Evolutionary conservation across 2,329 filamentous ascomycete species (phyloP).

Genomic region (Pseudogymnoascus verrucosus): DNA sequence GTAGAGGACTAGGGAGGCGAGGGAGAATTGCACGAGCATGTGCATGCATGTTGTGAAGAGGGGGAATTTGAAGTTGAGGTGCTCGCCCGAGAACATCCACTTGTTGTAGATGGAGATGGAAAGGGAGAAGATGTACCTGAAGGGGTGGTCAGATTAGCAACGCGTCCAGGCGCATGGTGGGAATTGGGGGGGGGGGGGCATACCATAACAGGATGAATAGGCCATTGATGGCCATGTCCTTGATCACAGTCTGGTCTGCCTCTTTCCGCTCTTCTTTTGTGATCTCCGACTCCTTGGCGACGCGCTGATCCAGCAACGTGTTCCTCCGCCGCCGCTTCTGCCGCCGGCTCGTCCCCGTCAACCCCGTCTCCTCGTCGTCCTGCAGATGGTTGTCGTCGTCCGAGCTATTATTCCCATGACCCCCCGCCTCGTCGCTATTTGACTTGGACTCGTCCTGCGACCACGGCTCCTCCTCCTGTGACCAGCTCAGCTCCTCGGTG

Average conservation of each 20-base stretch:
- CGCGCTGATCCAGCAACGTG: constrained; percentile 60
- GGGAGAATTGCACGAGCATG: constrained; percentile 87
- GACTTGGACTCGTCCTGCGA: constrained; percentile 23
- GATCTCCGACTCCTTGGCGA: constrained; percentile 51
- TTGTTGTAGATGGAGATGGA: constrained; percentile 98
- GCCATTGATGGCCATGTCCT: constrained; percentile 64
- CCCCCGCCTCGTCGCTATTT: constrained; percentile 46
- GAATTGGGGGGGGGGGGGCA: constrained; percentile 7
- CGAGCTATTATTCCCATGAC: constrained; percentile 50
- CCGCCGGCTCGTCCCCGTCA: constrained; percentile 65
- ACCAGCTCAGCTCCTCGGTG: constrained; percentile 1
- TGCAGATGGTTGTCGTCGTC: constrained; percentile 57
- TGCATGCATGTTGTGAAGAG: constrained; percentile 92
- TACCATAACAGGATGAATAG: constrained; percentile 81
- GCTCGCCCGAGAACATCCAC: constrained; percentile 92
- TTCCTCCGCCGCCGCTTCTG: constrained; percentile 61
- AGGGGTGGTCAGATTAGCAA: neutral
- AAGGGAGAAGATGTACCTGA: constrained; percentile 71
- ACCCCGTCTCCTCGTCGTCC: constrained; percentile 83
- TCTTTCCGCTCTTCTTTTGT: constrained; percentile 67
- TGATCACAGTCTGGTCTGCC: constrained; percentile 66
- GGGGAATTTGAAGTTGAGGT: constrained; percentile 86
- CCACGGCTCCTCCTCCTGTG: constrained; percentile 10
- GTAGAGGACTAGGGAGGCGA: constrained; percentile 71
- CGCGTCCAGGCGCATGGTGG: neutral